Evolutionary conservation across 106 monocot genomes (phyloP).

Genomic region (Acanthochlamys bracteata): DNA sequence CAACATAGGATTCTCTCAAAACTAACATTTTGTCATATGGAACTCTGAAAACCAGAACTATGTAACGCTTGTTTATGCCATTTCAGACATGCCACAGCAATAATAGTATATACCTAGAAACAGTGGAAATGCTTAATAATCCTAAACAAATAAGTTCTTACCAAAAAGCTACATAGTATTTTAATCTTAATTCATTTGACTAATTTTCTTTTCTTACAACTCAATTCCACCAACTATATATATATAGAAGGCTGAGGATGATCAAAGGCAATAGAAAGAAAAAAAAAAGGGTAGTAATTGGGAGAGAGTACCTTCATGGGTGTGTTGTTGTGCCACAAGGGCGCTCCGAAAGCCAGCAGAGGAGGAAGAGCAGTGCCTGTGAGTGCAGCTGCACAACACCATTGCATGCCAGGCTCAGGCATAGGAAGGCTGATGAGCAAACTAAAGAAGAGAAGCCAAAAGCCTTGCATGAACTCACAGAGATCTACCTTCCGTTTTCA

Average conservation of each 20-base stretch:
- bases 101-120: neutral
- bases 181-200: neutral
- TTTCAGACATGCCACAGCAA: neutral
- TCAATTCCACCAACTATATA: neutral
- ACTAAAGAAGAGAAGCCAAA: constrained; percentile 4
- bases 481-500: neutral
- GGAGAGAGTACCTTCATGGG: neutral
- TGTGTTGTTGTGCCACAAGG: constrained; percentile 3
- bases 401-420: neutral
- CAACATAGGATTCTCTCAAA: neutral
- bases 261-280: neutral
- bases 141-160: neutral
- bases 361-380: neutral
- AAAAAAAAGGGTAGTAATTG: neutral
- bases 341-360: neutral
- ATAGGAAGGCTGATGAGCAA: neutral
- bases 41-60: too few relatives aligned
- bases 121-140: neutral
- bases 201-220: neutral
- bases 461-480: neutral
- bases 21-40: neutral
- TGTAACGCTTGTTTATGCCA: neutral
- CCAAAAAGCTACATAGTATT: neutral
- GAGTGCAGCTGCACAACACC: neutral
- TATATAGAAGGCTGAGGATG: neutral